Conservation (phyloP, 2,329 filamentous ascomycete species). For the Neopestalotiopsis clavispora region DNA sequence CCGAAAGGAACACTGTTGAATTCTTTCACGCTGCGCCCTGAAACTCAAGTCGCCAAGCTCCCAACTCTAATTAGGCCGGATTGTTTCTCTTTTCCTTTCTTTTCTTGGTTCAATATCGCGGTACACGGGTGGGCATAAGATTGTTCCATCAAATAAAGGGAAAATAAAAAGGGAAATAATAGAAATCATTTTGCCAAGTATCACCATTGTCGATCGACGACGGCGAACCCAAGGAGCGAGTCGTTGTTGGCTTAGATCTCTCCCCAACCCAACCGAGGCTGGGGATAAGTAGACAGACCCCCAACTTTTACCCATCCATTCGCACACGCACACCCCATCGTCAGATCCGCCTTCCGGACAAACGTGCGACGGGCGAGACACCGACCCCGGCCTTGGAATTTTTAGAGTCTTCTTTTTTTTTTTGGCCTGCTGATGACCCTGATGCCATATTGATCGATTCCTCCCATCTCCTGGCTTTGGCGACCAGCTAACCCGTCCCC, state of each 20-base stretch:
- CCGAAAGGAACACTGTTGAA: slow-evolving; percentile 7
- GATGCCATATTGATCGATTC: slow-evolving; percentile 16
- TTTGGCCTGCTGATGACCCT: slow-evolving; percentile 6
- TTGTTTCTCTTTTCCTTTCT: not conserved
- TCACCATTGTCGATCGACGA: not conserved
- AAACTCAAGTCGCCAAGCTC: slow-evolving; percentile 11
- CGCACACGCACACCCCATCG: slow-evolving; percentile 7
- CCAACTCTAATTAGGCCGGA: not conserved
- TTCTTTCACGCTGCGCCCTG: slow-evolving; percentile 6
- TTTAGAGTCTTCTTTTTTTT: not conserved
- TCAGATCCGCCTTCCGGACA: slow-evolving; percentile 2
- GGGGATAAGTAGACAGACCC: slow-evolving; percentile 18
- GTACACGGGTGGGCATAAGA: not conserved
- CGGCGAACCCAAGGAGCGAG: not conserved
- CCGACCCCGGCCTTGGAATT: not conserved
- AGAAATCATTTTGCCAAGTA: not conserved
- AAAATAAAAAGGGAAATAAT: not conserved
- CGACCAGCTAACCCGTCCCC: slow-evolving; percentile 25
- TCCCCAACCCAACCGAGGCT: slow-evolving; percentile 24
- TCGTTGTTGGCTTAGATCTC: not conserved
- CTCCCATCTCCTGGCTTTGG: slow-evolving; percentile 16
- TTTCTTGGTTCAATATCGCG: not conserved
- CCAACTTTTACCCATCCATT: slow-evolving; percentile 17
- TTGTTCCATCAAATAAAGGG: not conserved
- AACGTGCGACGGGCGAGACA: slow-evolving; percentile 8